Evolutionary conservation across 768 basidiomycete species (phyloP), one percentile per base, ranked within the genome.

Genomic region (Pluteus cervinus): DNA sequence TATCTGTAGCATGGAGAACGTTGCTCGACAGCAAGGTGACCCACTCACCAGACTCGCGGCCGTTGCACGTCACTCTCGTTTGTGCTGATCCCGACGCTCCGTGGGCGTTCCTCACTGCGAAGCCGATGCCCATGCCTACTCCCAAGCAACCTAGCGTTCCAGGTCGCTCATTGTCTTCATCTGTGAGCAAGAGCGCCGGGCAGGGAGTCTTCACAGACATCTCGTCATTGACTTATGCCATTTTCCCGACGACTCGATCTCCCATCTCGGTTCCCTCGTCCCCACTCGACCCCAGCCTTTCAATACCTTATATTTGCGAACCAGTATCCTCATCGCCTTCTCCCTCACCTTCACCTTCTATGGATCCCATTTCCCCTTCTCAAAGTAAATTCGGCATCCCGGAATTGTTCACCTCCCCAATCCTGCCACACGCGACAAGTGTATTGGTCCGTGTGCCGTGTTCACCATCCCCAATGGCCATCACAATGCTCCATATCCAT

Each of bases 401-500:
- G n/a, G n/a, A n/a, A n/a, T n/a, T n/a, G n/a, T n/a, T 1, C 61
- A 68, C 42, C 49, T 64, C 4, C 40, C 59, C 66, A 21, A 51
- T 82, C 18, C 62, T 78, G 2, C 83, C 85, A 0, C 61, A 71
- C 15, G 66, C 67, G 11, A 76, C 76, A 33, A 69, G 77, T 3
- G 67, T 75, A 3, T 68, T 90, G 26, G 58, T 87, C 23, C 71
- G 72, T 33, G 62, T 73, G 16, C 74, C 84, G 24, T 49, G 51
- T 18, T 48, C 65, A 8, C 53, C 71, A 24, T 53, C 71, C 8
- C 56, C 72, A 24, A 58, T 62, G 42, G 56, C 70, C 14, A 54
- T 65, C 29, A 61, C 66, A 30, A 80, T 72, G 71, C 65, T 81
- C 21, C 71, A 81, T 36, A 59, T 86, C 21, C 76, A 82, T 54